Evolutionary conservation across 768 basidiomycete genomes (phyloP), one percentile per base, ranked within the genome.

Genomic region (Mycena belliarum): DNA sequence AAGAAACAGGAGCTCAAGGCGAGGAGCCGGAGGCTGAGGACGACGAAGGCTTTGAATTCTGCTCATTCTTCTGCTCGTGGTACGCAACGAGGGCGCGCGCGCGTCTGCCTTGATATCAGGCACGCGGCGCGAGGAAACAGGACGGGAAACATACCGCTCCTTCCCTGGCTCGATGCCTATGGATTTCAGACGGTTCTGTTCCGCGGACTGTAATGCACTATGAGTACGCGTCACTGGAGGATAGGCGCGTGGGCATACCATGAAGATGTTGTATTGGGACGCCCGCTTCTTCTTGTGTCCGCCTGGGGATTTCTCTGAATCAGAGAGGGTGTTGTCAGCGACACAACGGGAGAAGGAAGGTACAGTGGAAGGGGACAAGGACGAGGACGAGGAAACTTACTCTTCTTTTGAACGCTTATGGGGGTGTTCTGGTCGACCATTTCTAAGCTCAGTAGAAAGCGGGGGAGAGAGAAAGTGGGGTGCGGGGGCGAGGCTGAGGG

Each of bases 231-330:
- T 41, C 42, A 25, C 48, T 14, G 18, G 21, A 16, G 45, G 45
- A 28, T 33, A 58, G 11, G 23, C n/a, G 16, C n/a, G 25, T n/a
- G 42, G 32, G 33, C 75, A 54, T 59, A 80, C 81, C 79, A 83
- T 81, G 70, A 87, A 93, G 70, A 86, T 88, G 70, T 92, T 92
- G 74, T 88, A 93, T 15, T 82, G 80, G 33, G 85, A 85, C 45
- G 89, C 75, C 70, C 87, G 78, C 77, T 82, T 70, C 79, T 82
- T 67, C 74, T 72, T 76, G 41, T 62, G 74, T 20, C 82, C 79
- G 18, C 78, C 76, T 33, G 81, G 74, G 16, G 84, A 82, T 69
- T 82, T 85, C 69, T 74, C 79, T 82, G 63, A 42, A 35, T 61
- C 64, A 66, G 50, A 33, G 55, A 52, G 40, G n/a, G n/a, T n/a